A percentile compares a stretch with the other conserved stretches of the same genome.
These are phyloP conservation scores for Leishmania turanica DNA, from an alignment of 208 protist species.

Conservation along the genomic window DNA sequence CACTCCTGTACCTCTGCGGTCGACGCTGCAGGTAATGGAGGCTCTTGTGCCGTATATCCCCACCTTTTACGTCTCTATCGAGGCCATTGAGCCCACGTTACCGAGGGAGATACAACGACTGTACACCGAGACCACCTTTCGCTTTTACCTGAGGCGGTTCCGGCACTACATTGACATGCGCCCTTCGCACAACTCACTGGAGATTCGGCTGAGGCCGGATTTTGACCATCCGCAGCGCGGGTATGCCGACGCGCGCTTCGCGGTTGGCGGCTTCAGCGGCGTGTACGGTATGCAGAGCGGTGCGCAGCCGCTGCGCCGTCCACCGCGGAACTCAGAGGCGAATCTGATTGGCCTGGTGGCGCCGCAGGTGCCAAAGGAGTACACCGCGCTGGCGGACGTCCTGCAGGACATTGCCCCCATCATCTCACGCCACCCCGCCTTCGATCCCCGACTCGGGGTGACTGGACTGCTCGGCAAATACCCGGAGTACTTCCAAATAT, in stretches of 20 bases:
- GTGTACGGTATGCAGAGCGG: slow-evolving; percentile 11
- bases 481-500: slow-evolving; percentile 87
- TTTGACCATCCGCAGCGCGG: slow-evolving; percentile 79
- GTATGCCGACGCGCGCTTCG: slow-evolving; percentile 54
- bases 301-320: slow-evolving; percentile 32
- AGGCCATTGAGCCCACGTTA: slow-evolving; percentile 51
- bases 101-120: slow-evolving; percentile 50
- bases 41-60: slow-evolving; percentile 77
- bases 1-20: slow-evolving; percentile 19
- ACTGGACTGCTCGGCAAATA: slow-evolving; percentile 86
- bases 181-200: slow-evolving; percentile 40
- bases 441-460: slow-evolving; percentile 78
- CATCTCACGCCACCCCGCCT: slow-evolving; percentile 76
- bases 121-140: slow-evolving; percentile 54
- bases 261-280: slow-evolving; percentile 11
- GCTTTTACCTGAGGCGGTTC: slow-evolving; percentile 76
- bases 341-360: slow-evolving; percentile 69
- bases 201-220: slow-evolving; percentile 65
- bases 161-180: slow-evolving; percentile 81
- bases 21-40: slow-evolving; percentile 57
- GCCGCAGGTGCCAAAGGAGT: slow-evolving; percentile 65
- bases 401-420: slow-evolving; percentile 80
- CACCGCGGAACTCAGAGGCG: slow-evolving; percentile 79
- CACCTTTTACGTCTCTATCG: slow-evolving; percentile 72
- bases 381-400: slow-evolving; percentile 66